phyloP scores from a whole-genome alignment of 148 eudicot species.

The Fallopia convolvulus region DNA sequence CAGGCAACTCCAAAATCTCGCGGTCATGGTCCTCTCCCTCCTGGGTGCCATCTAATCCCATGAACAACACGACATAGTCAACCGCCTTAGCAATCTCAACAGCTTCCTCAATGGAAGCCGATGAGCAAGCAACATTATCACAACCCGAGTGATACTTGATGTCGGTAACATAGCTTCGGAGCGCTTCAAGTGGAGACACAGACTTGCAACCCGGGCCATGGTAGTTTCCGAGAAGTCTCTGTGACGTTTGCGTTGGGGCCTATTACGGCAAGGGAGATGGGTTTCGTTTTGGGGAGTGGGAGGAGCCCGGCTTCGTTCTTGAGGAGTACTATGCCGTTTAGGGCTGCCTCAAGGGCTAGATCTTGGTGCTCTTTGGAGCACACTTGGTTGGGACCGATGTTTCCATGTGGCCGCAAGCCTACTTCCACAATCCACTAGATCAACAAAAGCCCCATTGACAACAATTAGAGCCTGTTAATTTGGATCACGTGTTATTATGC shows the following conservation, averaged over 20 bases:
- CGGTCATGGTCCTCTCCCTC: conserved; percentile 68
- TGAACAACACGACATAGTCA: conserved; percentile 62
- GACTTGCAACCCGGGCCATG: conserved; percentile 60
- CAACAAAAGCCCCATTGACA: too few species aligned
- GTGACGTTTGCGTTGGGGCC: conserved; percentile 68
- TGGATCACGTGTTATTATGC: too few species aligned
- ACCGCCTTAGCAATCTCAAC: conserved; percentile 40
- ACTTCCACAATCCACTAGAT: too few species aligned
- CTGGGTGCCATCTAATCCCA: conserved; percentile 68
- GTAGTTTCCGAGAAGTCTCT: conserved; percentile 60
- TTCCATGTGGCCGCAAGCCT: conserved; percentile 41
- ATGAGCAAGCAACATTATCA: conserved; percentile 44
- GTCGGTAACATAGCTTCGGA: conserved; percentile 38
- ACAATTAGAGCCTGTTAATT: too few species aligned
- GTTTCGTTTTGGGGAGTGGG: conserved; percentile 41
- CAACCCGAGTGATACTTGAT: conserved; percentile 54
- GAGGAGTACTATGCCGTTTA: conserved; percentile 61
- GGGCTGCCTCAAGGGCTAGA: conserved; percentile 75
- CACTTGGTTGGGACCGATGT: conserved; percentile 41
- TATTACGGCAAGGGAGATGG: conserved; percentile 58
- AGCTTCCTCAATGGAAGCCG: conserved; percentile 41
- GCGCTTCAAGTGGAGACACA: conserved; percentile 40
- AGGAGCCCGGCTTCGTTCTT: conserved; percentile 52
- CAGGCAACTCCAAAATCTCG: conserved; percentile 49
- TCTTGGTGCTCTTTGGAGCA: conserved; percentile 44